Percentiles rank a stretch among this genome's conserved stretches.
phyloP scores from a whole-genome alignment of 352 stramenopile genomes.

The Phytopythium boreale region DNA sequence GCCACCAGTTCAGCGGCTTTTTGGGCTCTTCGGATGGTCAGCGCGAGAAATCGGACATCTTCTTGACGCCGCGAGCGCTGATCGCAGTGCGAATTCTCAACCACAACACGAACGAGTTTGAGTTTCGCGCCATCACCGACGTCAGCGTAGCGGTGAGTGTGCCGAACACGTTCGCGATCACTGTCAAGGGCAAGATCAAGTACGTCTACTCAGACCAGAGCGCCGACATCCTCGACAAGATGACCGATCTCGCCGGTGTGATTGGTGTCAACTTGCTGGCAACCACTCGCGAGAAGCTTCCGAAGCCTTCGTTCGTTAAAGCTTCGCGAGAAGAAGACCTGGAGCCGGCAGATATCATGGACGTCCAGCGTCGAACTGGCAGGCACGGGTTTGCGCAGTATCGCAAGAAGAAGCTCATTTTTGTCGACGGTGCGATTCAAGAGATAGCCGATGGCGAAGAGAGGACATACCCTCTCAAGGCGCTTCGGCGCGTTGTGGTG shows the following conservation, averaged over 20 bases:
- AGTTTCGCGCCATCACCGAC: conserved; percentile 60
- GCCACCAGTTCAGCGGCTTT: conserved; percentile 71
- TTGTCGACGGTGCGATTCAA: conserved; percentile 48
- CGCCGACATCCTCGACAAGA: conserved; percentile 54
- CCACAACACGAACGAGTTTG: conserved; percentile 71
- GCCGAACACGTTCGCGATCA: conserved; percentile 60
- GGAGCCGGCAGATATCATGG: conserved; percentile 41
- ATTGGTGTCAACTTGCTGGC: conserved; percentile 56
- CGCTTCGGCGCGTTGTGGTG: conserved; percentile 48
- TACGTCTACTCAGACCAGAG: conserved; percentile 74
- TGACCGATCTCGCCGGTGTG: conserved; percentile 57
- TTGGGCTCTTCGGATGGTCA: conserved; percentile 65
- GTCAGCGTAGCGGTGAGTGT: conserved; percentile 40
- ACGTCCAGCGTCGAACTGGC: conserved; percentile 54
- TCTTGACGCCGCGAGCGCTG: conserved; percentile 61
- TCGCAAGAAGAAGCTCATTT: conserved; percentile 62
- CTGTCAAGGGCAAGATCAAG: conserved; percentile 55
- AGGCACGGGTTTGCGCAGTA: conserved; percentile 56
- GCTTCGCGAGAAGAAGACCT: conserved; percentile 32
- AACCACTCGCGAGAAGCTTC: conserved; percentile 38
- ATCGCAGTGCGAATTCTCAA: conserved; percentile 65
- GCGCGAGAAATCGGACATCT: conserved; percentile 71
- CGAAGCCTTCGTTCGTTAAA: conserved; percentile 41
- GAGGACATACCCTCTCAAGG: conserved; percentile 57
- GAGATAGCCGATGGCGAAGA: conserved; percentile 43